Conservation (phyloP, 495 filamentous ascomycete species). For the Entonaema liquescens region DNA sequence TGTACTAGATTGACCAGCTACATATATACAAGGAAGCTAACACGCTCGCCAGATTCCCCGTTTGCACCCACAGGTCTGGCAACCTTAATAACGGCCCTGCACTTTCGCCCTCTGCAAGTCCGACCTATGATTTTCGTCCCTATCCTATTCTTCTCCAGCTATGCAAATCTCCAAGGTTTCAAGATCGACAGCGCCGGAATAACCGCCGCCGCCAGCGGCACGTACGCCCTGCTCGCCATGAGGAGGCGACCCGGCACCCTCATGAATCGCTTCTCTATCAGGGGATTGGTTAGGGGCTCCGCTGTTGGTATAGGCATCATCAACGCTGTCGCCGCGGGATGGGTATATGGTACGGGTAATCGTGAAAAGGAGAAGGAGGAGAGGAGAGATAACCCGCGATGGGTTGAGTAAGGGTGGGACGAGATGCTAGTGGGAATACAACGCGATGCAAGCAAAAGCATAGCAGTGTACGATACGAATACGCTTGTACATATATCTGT, state of each 20-base stretch:
- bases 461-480: not conserved
- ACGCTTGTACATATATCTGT: not conserved
- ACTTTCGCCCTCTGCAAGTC: slow-evolving; percentile 75
- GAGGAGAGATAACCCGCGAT: slow-evolving; percentile 56
- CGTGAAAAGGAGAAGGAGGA: slow-evolving; percentile 58
- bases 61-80: slow-evolving; percentile 81
- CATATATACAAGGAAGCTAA: slow-evolving; percentile 6
- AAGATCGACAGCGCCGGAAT: slow-evolving; percentile 84
- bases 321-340: slow-evolving; percentile 75
- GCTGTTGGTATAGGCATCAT: slow-evolving; percentile 74
- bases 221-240: slow-evolving; percentile 81
- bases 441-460: not conserved
- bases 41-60: slow-evolving; percentile 69
- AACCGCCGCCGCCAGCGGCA: slow-evolving; percentile 83
- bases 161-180: slow-evolving; percentile 80
- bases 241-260: slow-evolving; percentile 64
- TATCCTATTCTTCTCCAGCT: slow-evolving; percentile 84
- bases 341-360: slow-evolving; percentile 74
- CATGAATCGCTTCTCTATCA: slow-evolving; percentile 67
- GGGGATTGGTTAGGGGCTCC: slow-evolving; percentile 74
- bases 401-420: slow-evolving; percentile 44
- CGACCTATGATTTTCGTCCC: slow-evolving; percentile 85
- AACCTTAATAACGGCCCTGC: slow-evolving; percentile 79
- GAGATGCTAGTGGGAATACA: not conserved
- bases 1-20: too few species aligned